phyloP scores from a whole-genome alignment of 192 early-diverging fungal genomes.

The Coemansia sp. region DNA sequence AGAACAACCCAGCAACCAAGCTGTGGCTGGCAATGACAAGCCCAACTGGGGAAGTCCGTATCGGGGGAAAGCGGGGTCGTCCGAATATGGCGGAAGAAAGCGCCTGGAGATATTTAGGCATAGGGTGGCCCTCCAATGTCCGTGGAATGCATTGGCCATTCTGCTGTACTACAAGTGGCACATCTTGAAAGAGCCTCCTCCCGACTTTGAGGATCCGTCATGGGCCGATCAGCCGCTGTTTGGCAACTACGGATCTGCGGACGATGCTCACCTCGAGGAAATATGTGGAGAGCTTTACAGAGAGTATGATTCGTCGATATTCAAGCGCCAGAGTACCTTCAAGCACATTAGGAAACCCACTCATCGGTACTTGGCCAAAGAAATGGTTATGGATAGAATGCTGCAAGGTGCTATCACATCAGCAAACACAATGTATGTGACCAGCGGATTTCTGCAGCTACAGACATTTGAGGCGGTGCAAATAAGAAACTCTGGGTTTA shows the following conservation, averaged over 20 bases:
- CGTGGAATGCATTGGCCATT: constrained; percentile 53
- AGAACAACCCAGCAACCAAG: neutral
- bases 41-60: neutral
- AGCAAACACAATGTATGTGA: constrained; percentile 19
- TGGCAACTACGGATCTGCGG: constrained; percentile 10
- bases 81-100: neutral
- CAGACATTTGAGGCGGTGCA: constrained; percentile 20
- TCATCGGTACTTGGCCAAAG: constrained; percentile 1
- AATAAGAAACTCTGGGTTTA: constrained; percentile 28
- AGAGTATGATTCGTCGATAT: constrained; percentile 20
- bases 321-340: constrained; percentile 8
- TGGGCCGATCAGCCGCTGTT: constrained; percentile 45
- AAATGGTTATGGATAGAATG: neutral
- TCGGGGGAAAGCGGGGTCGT: neutral
- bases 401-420: constrained; percentile 13
- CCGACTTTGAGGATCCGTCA: constrained; percentile 32
- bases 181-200: constrained; percentile 40
- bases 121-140: constrained; percentile 25
- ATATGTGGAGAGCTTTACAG: constrained; percentile 32
- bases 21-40: neutral
- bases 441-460: constrained; percentile 18
- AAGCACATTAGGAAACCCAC: constrained; percentile 25
- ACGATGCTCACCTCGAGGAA: constrained; percentile 19
- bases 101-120: constrained; percentile 38
- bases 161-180: constrained; percentile 50